Conservation (phyloP, 495 filamentous ascomycete genomes). For the Cercophora newfieldiana region DNA sequence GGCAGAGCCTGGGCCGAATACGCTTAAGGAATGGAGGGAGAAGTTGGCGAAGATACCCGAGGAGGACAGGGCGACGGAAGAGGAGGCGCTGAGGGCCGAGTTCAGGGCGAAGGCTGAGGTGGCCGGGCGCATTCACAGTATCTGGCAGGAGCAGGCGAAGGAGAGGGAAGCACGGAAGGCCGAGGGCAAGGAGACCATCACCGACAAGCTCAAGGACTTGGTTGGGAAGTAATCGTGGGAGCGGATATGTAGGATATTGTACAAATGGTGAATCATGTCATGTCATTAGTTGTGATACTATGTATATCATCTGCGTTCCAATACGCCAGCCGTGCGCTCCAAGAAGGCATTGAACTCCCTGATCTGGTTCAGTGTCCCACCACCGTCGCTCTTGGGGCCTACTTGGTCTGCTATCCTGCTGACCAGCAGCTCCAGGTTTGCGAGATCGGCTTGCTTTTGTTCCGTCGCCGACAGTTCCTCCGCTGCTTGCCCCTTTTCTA, state of each 20-base stretch:
- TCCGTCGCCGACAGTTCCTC: slow-evolving; percentile 39
- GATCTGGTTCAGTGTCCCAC: slow-evolving; percentile 53
- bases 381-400: slow-evolving; percentile 43
- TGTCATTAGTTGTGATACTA: slow-evolving; percentile 6
- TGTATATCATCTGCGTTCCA: slow-evolving; percentile 41
- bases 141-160: slow-evolving; percentile 59
- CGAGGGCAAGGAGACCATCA: slow-evolving; percentile 56
- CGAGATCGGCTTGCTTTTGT: slow-evolving; percentile 42
- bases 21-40: slow-evolving; percentile 49
- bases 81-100: slow-evolving; percentile 62
- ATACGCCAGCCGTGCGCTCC: slow-evolving; percentile 49
- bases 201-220: slow-evolving; percentile 43
- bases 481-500: slow-evolving; percentile 48
- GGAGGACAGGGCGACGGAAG: slow-evolving; percentile 65
- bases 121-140: slow-evolving; percentile 50
- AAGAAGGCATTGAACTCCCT: slow-evolving; percentile 59
- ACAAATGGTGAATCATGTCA: slow-evolving; percentile 11
- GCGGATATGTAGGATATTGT: slow-evolving; percentile 5
- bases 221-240: slow-evolving; percentile 9
- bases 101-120: slow-evolving; percentile 57
- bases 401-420: slow-evolving; percentile 48
- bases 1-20: slow-evolving; percentile 34
- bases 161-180: slow-evolving; percentile 58
- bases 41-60: slow-evolving; percentile 59
- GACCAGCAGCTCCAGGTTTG: slow-evolving; percentile 51